phyloP scores from a whole-genome alignment of 2,329 filamentous ascomycete species.

The Cercospora canescens region DNA sequence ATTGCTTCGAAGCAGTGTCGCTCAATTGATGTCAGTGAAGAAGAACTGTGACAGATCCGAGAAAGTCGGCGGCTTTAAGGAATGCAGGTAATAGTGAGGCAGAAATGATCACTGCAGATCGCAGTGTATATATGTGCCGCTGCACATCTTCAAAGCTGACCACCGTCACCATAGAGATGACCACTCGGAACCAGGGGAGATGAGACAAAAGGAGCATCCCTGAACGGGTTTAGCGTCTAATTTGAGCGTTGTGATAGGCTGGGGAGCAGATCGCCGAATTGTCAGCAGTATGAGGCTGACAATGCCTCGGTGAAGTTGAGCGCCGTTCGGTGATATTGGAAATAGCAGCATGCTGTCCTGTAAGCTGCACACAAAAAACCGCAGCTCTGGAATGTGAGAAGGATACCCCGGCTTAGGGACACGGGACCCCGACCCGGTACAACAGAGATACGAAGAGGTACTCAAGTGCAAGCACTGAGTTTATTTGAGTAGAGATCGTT shows the following conservation, averaged over 20 bases:
- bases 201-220: neutral
- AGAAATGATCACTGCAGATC: neutral
- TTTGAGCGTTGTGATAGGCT: neutral
- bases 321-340: neutral
- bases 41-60: no score
- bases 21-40: neutral
- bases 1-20: constrained; percentile 12
- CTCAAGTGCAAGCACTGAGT: neutral
- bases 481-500: neutral
- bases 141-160: neutral
- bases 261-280: neutral
- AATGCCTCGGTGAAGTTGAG: neutral
- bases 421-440: no score
- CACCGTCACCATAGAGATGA: neutral
- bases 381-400: no score
- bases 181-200: neutral
- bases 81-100: neutral
- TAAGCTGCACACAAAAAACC: no score
- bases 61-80: neutral
- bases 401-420: no score
- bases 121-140: neutral
- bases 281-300: neutral
- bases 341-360: neutral
- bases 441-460: no score
- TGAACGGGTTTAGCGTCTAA: neutral